Evolutionary conservation across 768 basidiomycete species (phyloP), one percentile per base, ranked within the genome.

Genomic region (Tricholoma flavovirens): DNA sequence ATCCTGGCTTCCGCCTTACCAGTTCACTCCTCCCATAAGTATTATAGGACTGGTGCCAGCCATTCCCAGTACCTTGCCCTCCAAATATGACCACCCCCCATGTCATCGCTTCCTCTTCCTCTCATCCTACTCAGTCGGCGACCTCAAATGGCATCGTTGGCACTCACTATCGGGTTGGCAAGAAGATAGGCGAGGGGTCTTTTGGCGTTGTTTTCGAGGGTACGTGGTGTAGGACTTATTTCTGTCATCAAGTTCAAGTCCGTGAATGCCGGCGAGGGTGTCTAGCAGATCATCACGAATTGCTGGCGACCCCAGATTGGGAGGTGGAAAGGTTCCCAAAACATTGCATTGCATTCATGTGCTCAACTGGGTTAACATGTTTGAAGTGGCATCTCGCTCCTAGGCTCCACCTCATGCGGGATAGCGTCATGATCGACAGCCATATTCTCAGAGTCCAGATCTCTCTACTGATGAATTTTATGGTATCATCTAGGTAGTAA

Each of bases 151-250:
- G 87, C 64, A 83, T 91, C 69, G 86, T 91, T 56, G 89, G 89
- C 42, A 84, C 78, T 65, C 83, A 90, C 69, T 91, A 83, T 68
- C 82, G 90, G 60, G 94, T 98, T 51, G 96, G 96, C 51, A 94
- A 96, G 82, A 98, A 98, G 84, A 96, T 98, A 70, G 96, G 96
- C 49, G 96, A 99, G 75, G 96, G 96, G 51, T 91, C 88, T n/a
- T 99, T 99, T 69, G 96, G 96, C 66, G 96, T 98, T 62, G 88
- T 98, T 59, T 93, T 97, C 73, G 87, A 98, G 82, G 88, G 97
- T 94, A 67, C 51, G 77, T 54, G 6, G 55, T 42, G 14, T 58
- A 22, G 30, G 30, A 50, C 3, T 8, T 43, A 22, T 29, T 26
- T 33, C 46, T 53, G 29, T 48, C 48, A n/a, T 12, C 26, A 40